Evolutionary conservation across 2,329 filamentous ascomycete genomes (phyloP).

Genomic region (Fusarium floridanum): DNA sequence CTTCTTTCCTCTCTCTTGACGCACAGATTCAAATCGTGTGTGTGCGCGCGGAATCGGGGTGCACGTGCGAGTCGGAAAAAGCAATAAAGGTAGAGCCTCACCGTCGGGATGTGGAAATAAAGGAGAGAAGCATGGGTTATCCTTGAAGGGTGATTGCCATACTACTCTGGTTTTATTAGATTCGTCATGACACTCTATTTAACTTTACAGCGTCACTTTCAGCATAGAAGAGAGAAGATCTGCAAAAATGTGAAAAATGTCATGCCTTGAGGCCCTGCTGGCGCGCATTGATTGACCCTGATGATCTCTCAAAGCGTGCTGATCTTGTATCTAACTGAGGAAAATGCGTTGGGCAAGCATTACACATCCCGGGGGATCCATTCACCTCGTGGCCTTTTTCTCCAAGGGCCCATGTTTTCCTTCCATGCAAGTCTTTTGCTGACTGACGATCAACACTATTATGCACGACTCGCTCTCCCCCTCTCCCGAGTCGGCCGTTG

Average conservation of each 20-base stretch:
- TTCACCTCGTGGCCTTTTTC: not conserved
- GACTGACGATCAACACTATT: not conserved
- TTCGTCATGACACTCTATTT: not conserved
- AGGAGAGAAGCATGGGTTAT: not conserved
- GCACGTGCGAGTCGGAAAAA: slow-evolving; percentile 12
- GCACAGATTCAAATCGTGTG: slow-evolving; percentile 26
- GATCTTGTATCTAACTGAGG: not conserved
- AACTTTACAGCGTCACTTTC: not conserved
- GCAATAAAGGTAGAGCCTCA: slow-evolving; percentile 11
- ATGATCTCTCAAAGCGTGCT: not conserved
- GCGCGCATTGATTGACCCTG: not conserved
- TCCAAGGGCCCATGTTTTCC: not conserved
- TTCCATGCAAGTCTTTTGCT: not conserved
- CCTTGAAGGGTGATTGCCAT: not conserved
- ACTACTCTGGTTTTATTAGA: not conserved
- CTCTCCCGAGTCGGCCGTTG: not conserved
- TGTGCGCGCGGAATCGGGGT: not conserved
- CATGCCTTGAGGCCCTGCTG: not conserved
- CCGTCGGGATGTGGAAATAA: slow-evolving; percentile 1
- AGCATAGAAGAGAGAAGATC: not conserved
- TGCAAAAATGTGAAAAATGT: not conserved
- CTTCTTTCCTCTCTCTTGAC: slow-evolving; percentile 1
- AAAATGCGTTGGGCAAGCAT: not conserved
- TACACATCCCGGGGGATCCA: not conserved
- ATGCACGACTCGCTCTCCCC: not conserved